Evolutionary conservation across 2,329 filamentous ascomycete genomes (phyloP).

Genomic region (Triangularia setosa): DNA sequence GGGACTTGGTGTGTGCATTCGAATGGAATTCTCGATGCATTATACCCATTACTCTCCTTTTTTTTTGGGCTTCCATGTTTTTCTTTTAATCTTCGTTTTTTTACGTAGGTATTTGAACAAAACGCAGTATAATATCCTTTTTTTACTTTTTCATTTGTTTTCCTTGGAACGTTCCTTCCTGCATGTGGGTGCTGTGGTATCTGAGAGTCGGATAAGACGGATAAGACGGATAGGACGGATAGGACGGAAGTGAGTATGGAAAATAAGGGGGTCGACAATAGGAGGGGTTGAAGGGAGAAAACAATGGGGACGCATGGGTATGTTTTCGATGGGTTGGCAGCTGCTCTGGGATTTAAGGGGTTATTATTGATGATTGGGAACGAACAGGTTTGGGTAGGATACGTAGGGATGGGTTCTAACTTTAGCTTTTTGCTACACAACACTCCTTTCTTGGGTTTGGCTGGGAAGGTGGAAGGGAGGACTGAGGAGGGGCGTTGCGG

Average conservation of each 20-base stretch:
- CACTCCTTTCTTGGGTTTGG: not conserved
- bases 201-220: no score
- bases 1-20: not conserved
- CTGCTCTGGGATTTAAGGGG: not conserved
- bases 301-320: not conserved
- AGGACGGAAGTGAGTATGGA: no score
- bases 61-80: no score
- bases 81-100: not conserved
- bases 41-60: not conserved
- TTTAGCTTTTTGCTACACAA: not conserved
- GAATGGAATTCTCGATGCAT: not conserved
- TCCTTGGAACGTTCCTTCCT: not conserved
- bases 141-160: not conserved
- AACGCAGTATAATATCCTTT: conserved; percentile 3
- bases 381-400: not conserved
- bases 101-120: not conserved
- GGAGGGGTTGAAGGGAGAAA: not conserved
- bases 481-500: no score
- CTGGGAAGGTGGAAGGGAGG: no score
- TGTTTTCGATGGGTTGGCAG: not conserved
- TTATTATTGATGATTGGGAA: not conserved
- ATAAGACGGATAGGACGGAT: no score
- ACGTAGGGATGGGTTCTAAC: not conserved
- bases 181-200: not conserved
- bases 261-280: not conserved